Evolutionary conservation across 306 rosid genomes (phyloP), one percentile per base, ranked within the genome.

Genomic region (Cicer yamashitae): DNA sequence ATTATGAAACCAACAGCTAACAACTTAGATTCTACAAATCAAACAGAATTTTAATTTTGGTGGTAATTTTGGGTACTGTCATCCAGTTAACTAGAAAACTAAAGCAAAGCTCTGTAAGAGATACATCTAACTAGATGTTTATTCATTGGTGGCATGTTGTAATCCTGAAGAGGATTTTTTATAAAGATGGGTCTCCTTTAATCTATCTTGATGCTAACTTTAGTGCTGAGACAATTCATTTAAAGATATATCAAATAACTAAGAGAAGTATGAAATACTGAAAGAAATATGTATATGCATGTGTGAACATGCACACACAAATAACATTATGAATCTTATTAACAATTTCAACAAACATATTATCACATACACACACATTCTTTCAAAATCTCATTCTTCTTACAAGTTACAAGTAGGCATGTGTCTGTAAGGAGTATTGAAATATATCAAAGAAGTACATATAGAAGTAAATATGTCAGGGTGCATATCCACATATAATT

Each of bases 391-490:
- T 15, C 20, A 61, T 60, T 14, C 60, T 60, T 45, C 69, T 25
- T 34, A 34, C 13, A 6, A 40, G 41, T 54, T 54, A 17, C 51
- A 18, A 43, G 15, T 43, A 12, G 11, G 13, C 25, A 13, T 57
- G 56, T 57, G 56, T 57, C 14, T 9, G 13, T 60, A 41, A 20
- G 12, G 20, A 8, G 22, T 12, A 51, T 6, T 63, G 79, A 75
- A 75, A 63, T 68, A 57, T 20, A 10, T 37, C 56, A 61, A 62
- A 67, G 75, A 43, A 59, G 10, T 51, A 70, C 44, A 5, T 40
- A 56, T 22, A 65, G 65, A 60, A 40, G 34, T 12, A 63, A 50
- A 51, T 22, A 37, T 60, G 39, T 25, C 4, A 46, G 70, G 6
- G 60, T 5, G 22, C 39, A 41, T 61, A 14, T 10, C 48, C 20